Conservation (phyloP, 1,284 basidiomycete species). For the Cutaneotrichosporon arboriforme region DNA sequence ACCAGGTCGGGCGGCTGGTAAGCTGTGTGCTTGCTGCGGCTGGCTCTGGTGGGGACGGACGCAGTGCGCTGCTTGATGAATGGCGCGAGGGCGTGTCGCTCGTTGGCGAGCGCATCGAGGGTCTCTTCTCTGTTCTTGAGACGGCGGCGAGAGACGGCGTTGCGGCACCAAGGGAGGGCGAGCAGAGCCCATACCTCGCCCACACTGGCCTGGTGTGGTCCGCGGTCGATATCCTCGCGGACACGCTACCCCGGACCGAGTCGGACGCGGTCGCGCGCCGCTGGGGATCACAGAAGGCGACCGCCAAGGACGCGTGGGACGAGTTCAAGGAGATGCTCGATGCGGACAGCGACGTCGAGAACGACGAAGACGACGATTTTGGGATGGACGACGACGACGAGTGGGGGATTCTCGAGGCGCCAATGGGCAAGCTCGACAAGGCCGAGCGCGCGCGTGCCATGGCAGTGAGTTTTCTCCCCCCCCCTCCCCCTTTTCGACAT, state of each 20-base stretch:
- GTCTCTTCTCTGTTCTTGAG: slow-evolving; percentile 25
- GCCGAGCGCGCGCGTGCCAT: slow-evolving; percentile 29
- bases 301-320: slow-evolving; percentile 40
- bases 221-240: slow-evolving; percentile 25
- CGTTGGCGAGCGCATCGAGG: slow-evolving; percentile 22
- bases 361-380: slow-evolving; percentile 6
- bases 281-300: slow-evolving; percentile 31
- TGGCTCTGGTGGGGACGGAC: background rate
- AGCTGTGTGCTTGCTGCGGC: slow-evolving; percentile 29
- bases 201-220: slow-evolving; percentile 43
- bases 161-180: slow-evolving; percentile 1
- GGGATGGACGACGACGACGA: slow-evolving; percentile 24
- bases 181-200: slow-evolving; percentile 30
- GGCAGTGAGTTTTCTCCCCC: slow-evolving; percentile 25
- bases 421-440: slow-evolving; percentile 22
- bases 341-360: slow-evolving; percentile 20
- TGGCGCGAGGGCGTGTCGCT: slow-evolving; percentile 29
- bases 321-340: slow-evolving; percentile 44
- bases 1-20: slow-evolving; percentile 27
- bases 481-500: no score
- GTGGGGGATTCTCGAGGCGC: slow-evolving; percentile 33
- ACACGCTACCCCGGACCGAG: slow-evolving; percentile 24
- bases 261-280: slow-evolving; percentile 22
- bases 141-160: slow-evolving; percentile 7
- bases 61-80: slow-evolving; percentile 22